A percentile compares a stretch with the other conserved stretches of the same genome.
phyloP scores from a whole-genome alignment of 768 basidiomycete genomes.

The Tylopilus intermedius region DNA sequence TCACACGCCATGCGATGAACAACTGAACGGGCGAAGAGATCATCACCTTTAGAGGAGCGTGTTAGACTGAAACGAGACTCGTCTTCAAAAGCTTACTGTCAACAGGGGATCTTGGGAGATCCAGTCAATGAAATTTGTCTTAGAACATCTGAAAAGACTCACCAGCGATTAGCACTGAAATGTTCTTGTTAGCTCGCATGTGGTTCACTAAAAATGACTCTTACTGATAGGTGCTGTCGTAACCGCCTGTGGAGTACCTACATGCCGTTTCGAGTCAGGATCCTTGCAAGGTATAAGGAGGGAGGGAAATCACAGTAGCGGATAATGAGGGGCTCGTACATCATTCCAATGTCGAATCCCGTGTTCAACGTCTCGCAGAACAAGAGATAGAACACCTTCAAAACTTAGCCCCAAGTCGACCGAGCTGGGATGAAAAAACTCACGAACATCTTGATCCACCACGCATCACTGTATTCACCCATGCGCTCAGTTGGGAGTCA shows the following conservation, averaged over 20 bases:
- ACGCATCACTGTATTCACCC: conserved; percentile 34
- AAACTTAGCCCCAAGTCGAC: neutral
- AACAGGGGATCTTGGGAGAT: conserved; percentile 38
- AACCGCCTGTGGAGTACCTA: conserved; percentile 15
- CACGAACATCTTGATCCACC: conserved; percentile 47
- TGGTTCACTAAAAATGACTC: neutral
- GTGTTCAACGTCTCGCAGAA: conserved; percentile 47
- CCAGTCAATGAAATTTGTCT: neutral
- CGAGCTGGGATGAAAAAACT: conserved; percentile 7
- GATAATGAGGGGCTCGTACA: conserved; percentile 45
- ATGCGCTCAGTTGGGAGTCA: neutral
- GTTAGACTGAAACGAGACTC: neutral
- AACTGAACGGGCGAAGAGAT: conserved; percentile 42
- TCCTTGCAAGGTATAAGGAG: neutral
- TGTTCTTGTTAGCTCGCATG: conserved; percentile 17
- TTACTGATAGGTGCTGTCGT: conserved; percentile 4
- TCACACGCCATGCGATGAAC: conserved; percentile 45
- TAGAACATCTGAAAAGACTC: neutral
- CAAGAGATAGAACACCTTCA: conserved; percentile 39
- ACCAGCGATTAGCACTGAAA: conserved; percentile 14
- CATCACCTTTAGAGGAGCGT: conserved; percentile 33
- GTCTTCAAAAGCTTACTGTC: conserved; percentile 31
- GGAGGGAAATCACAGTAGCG: conserved; percentile 37
- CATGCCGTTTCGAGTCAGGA: conserved; percentile 15
- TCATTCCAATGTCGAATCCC: conserved; percentile 41